A percentile compares a stretch with the other conserved stretches of the same genome.
These are phyloP conservation scores for Russula ochroleuca DNA, from an alignment of 768 basidiomycete genomes.

Conservation along the genomic window DNA sequence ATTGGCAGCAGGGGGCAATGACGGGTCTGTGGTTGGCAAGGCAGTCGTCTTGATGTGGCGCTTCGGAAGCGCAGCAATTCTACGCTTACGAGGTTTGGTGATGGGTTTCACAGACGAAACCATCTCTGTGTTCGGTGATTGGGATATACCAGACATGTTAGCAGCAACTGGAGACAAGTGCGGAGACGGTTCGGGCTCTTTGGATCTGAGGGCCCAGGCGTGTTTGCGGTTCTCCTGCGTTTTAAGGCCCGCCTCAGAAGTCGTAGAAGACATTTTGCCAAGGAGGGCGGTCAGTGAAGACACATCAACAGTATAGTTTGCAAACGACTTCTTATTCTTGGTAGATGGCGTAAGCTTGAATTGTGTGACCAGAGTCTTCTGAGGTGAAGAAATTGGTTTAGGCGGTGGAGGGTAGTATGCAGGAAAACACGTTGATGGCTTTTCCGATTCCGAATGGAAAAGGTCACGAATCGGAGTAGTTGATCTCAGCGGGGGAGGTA, in stretches of 20 bases:
- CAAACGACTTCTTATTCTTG: no score
- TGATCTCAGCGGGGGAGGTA: no score
- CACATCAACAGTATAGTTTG: not conserved
- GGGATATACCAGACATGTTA: not conserved
- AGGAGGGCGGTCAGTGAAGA: not conserved
- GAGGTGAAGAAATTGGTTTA: not conserved
- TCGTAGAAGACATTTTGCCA: not conserved
- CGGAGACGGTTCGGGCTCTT: not conserved
- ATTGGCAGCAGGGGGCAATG: not conserved
- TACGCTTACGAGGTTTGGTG: constrained; percentile 4
- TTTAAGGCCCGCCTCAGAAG: no score
- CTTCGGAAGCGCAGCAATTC: constrained; percentile 13
- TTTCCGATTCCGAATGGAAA: not conserved
- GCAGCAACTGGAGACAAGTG: not conserved
- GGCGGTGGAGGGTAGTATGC: not conserved
- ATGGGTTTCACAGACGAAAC: not conserved
- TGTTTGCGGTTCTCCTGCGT: not conserved
- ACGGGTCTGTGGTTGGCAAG: not conserved
- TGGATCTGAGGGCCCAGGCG: not conserved
- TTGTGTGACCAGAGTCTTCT: not conserved
- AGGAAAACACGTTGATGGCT: constrained; percentile 11
- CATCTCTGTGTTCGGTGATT: not conserved
- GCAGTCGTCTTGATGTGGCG: not conserved
- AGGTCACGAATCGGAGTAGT: not conserved
- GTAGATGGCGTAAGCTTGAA: not conserved